Base-by-base conservation (phyloP, 345 rosid species). In the Camelina hispida region DNA sequence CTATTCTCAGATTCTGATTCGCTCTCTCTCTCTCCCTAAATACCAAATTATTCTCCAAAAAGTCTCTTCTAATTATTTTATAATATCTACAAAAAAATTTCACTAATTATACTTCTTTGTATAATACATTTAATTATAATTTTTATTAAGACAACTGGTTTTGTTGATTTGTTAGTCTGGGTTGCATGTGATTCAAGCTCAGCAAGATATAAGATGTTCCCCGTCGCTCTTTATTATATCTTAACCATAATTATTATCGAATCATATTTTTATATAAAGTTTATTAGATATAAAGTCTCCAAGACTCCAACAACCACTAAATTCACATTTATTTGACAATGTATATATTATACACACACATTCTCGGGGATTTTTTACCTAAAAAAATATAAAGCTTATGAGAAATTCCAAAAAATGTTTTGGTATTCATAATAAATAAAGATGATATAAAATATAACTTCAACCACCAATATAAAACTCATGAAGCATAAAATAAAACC, bases 141-240 rank as follows among this genome's bases (percentile, higher is more conserved):
- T 1, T 34, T 34, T 34, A 2, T 38, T 53, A 66, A 72, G 77
- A 61, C 81, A 74, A 67, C 65, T 68, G 80, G 73, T 52, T 79
- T 80, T 58, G 93, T 85, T 71, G 89, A 84, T 71, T 50, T 77
- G 81, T 78, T 71, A 71, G 68, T 71, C 72, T 78, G 81, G 69
- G 77, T 66, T 72, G 81, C 81, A 78, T 78, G 81, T 78, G 81
- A 72, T 72, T 78, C 73, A 66, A 78, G 77, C 81, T 72, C 77
- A 78, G 50, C 81, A 72, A 77, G 69, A 78, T 71, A 71, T 71
- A 72, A 72, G 56, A 78, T 77, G 76, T 65, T 65, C 76, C 76
- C 76, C 68, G 20, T 23, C 14, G 7, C 37, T 15, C 52, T 62
- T 62, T 62, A 62, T 65, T 57, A 47, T 71, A 57, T 78, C 56